Conservation (phyloP, 768 basidiomycete genomes). For the Amanita muscaria region DNA sequence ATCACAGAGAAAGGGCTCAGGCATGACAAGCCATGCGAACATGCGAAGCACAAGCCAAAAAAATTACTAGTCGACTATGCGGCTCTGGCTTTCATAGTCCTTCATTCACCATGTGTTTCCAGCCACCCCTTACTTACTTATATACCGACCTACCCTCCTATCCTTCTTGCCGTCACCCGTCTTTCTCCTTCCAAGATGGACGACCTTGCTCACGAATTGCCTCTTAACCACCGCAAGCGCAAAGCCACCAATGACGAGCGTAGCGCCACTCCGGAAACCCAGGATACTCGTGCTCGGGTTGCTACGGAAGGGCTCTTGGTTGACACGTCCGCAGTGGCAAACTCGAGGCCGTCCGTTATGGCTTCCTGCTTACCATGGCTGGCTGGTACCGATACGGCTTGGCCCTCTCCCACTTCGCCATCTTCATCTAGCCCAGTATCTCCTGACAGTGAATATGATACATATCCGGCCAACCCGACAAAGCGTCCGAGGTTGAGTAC, state of each 20-base stretch:
- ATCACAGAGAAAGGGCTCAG: conserved; percentile 16
- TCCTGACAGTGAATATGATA: conserved; percentile 17
- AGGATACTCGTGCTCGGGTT: conserved; percentile 10
- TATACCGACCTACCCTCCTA: conserved; percentile 25
- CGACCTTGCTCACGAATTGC: conserved; percentile 47
- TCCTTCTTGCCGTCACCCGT: conserved; percentile 13
- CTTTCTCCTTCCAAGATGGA: conserved; percentile 37
- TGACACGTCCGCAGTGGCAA: conserved; percentile 6
- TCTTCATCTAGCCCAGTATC: conserved; percentile 25
- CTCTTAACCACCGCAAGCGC: conserved; percentile 54
- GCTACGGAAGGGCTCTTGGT: conserved; percentile 1
- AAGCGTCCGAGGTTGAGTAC: conserved; percentile 38
- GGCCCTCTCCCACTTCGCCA: conserved; percentile 23
- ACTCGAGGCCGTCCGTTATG: conserved; percentile 8
- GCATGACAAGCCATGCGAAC: conserved; percentile 29
- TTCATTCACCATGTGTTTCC: conserved; percentile 35
- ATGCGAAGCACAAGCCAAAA: conserved; percentile 15
- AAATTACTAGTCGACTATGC: conserved; percentile 5
- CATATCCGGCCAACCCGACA: conserved; percentile 15
- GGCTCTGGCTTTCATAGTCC: conserved; percentile 23
- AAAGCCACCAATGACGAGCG: conserved; percentile 53
- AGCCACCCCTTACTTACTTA: conserved; percentile 27
- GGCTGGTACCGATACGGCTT: conserved; percentile 20
- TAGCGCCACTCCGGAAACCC: conserved; percentile 15
- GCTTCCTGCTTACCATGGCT: conserved; percentile 37